A percentile compares a stretch with the other conserved stretches of the same genome.
Conservation (phyloP, 139 green algal species). For the Volvox reticuliferus region DNA sequence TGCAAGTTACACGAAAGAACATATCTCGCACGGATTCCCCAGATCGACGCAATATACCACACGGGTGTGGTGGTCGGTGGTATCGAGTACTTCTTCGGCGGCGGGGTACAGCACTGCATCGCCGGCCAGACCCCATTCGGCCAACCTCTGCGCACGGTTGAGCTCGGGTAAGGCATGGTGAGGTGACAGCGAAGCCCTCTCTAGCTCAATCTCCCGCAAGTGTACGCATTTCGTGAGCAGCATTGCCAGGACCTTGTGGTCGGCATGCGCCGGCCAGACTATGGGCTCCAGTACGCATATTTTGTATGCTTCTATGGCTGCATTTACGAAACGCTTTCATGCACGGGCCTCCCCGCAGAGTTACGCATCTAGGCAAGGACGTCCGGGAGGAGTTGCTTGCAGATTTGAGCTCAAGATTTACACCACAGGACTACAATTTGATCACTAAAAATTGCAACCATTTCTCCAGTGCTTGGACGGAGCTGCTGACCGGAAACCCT, state of each 20-base stretch:
- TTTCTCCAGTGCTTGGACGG: constrained; percentile 74
- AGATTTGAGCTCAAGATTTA: constrained; percentile 44
- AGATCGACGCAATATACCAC: constrained; percentile 84
- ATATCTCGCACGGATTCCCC: background rate
- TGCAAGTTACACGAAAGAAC: no score
- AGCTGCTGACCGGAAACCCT: constrained; percentile 70
- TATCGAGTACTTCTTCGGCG: constrained; percentile 68
- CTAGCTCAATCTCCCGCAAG: no score
- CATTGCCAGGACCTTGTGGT: no score
- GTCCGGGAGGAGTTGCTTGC: constrained; percentile 51
- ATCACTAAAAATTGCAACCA: constrained; percentile 89
- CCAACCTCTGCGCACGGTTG: constrained; percentile 57
- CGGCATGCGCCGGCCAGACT: no score
- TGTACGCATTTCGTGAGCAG: no score
- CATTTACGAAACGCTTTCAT: no score
- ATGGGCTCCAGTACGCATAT: no score
- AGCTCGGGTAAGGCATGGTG: constrained; percentile 67
- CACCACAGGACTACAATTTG: constrained; percentile 71
- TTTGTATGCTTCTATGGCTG: no score
- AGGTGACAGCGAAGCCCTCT: no score
- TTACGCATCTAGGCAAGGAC: constrained; percentile 32
- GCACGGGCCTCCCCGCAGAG: no score
- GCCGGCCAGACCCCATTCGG: constrained; percentile 76
- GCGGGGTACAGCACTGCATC: constrained; percentile 66
- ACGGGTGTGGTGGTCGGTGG: constrained; percentile 72